phyloP scores from a whole-genome alignment of 306 rosid genomes.

The Potentilla sterilis region DNA sequence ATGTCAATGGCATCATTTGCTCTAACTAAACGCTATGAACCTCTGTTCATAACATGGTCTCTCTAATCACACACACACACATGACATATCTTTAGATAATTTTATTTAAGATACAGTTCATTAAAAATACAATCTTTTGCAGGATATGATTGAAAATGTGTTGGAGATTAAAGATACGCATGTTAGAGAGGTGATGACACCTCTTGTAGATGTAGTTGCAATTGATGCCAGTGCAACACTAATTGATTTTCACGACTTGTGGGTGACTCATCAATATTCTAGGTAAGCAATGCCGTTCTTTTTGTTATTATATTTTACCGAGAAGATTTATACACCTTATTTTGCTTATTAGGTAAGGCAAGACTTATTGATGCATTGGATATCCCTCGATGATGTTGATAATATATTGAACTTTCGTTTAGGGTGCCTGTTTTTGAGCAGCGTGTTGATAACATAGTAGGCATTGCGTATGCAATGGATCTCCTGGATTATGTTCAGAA shows the following conservation, averaged over 20 bases:
- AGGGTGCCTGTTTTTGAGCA: constrained; percentile 99
- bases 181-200: constrained; percentile 99
- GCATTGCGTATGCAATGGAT: constrained; percentile 99
- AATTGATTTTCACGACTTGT: constrained; percentile 78
- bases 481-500: constrained; percentile 82
- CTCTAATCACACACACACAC: background rate
- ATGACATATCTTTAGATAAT: background rate
- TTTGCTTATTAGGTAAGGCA: constrained; percentile 38
- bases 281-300: constrained; percentile 42
- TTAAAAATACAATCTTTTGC: constrained; percentile 21
- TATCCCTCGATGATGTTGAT: constrained; percentile 3
- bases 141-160: constrained; percentile 99
- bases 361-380: background rate
- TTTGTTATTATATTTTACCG: background rate
- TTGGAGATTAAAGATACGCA: constrained; percentile 95
- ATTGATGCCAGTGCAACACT: constrained; percentile 83
- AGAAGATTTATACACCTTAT: background rate
- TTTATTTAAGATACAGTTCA: background rate
- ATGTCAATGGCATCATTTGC: background rate
- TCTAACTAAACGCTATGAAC: background rate
- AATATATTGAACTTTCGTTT: constrained; percentile 25
- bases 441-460: constrained; percentile 95
- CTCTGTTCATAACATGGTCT: background rate
- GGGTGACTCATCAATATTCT: constrained; percentile 99
- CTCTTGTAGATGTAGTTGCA: constrained; percentile 98